Evolutionary conservation across 2,329 filamentous ascomycete genomes (phyloP).

Genomic region (Talaromyces sp.): DNA sequence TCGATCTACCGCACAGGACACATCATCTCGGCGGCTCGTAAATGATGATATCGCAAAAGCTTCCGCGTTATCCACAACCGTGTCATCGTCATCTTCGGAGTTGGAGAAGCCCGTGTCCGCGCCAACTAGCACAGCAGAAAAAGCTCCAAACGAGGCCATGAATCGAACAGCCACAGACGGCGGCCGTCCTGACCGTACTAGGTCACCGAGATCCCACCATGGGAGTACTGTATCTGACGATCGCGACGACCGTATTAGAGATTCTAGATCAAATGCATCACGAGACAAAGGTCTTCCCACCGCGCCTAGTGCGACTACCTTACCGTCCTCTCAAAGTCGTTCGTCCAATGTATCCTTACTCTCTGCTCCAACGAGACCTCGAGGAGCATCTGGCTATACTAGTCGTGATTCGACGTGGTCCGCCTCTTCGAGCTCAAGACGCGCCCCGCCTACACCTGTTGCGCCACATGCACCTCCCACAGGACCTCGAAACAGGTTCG

Average conservation of each 20-base stretch:
- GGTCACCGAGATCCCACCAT: slow-evolving; percentile 1
- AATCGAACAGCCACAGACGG: not conserved
- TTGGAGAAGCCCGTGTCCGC: not conserved
- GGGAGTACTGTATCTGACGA: not conserved
- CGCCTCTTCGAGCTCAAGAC: slow-evolving; percentile 29
- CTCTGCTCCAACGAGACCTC: slow-evolving; percentile 45
- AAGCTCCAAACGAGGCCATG: not conserved
- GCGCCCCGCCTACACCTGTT: slow-evolving; percentile 25
- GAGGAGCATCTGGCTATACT: slow-evolving; percentile 32
- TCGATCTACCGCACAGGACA: slow-evolving; percentile 7
- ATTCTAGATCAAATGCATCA: not conserved
- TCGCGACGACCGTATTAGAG: not conserved
- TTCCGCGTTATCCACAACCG: not conserved
- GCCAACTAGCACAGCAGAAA: not conserved
- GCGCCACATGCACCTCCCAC: slow-evolving; percentile 30
- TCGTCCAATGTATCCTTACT: slow-evolving; percentile 37
- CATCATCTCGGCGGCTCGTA: not conserved
- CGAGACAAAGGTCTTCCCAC: slow-evolving; percentile 3
- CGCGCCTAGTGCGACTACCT: slow-evolving; percentile 33
- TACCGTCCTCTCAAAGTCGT: slow-evolving; percentile 34
- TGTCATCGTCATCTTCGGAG: not conserved
- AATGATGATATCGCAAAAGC: slow-evolving; percentile 1
- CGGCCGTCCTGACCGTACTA: not conserved
- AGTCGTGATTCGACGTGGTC: slow-evolving; percentile 27
- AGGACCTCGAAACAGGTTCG: slow-evolving; percentile 33